These are phyloP conservation scores for Phaeosphaeriaceae sp. DNA, from an alignment of 2,329 filamentous ascomycete genomes.

Conservation along the genomic window DNA sequence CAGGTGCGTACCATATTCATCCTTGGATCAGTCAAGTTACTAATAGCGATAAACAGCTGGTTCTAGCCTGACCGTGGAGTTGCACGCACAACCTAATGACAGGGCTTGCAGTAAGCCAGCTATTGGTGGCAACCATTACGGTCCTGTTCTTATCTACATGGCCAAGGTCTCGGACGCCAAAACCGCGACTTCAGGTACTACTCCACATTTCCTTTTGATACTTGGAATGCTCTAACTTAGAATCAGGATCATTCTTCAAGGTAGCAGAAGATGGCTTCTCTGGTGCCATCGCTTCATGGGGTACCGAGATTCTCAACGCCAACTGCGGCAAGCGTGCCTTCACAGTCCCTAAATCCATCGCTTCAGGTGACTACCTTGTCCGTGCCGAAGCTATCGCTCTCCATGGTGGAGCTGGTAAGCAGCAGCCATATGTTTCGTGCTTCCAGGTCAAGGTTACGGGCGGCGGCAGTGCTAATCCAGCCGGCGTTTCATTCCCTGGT, in stretches of 20 bases:
- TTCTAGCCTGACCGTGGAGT: conserved; percentile 42
- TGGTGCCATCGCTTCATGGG: conserved; percentile 44
- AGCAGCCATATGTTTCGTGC: conserved; percentile 46
- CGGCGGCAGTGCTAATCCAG: conserved; percentile 40
- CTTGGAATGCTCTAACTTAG: too few relatives aligned
- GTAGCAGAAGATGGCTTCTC: conserved; percentile 47
- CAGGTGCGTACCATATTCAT: conserved; percentile 27
- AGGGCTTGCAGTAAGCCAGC: conserved; percentile 41
- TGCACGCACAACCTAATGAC: conserved; percentile 45
- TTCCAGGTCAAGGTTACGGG: conserved; percentile 48
- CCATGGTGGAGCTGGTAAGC: conserved; percentile 39
- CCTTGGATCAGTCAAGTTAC: background rate
- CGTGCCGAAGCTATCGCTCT: conserved; percentile 44
- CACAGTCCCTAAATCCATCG: conserved; percentile 43
- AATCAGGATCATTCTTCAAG: conserved; percentile 42
- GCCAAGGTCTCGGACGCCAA: conserved; percentile 46
- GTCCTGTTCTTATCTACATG: conserved; percentile 48
- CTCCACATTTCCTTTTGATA: too few relatives aligned
- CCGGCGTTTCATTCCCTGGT: conserved; percentile 44
- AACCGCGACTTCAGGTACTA: conserved; percentile 27
- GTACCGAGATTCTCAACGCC: conserved; percentile 48
- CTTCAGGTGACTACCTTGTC: conserved; percentile 43
- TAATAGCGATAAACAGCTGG: conserved; percentile 35
- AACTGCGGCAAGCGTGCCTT: conserved; percentile 48
- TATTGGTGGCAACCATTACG: conserved; percentile 49